Base-by-base conservation (phyloP, 2,329 filamentous ascomycete genomes). In the Thielaviopsis euricoi region DNA sequence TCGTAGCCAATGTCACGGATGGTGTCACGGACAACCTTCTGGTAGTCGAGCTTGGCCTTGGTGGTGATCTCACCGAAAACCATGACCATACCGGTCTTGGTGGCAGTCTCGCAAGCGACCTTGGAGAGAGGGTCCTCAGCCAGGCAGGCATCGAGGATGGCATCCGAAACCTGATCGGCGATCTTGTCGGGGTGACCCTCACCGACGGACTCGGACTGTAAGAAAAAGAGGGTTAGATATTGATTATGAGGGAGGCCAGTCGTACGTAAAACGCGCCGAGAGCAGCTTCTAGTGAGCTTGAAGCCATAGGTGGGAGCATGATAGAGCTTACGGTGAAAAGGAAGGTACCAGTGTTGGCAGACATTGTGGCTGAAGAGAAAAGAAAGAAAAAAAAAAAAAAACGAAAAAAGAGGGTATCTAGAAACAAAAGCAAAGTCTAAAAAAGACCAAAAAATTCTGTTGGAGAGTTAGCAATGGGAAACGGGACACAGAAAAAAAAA, bases 31-130 rank as follows among this genome's bases (percentile, higher is more conserved):
- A 98, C 89, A 68, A 96, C 80, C 80, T 90, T 95, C 76, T 98
- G 93, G 86, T 96, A 98, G 81, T 98, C 93, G 67, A 97, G 78
- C 66, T 78, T 80, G 74, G 91, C 85, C 79, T 95, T 93, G 78
- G 93, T 97, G 74, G 89, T 94, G 74, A 98, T 98, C 74, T 98
- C 93, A 75, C 89, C 89, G 64, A 95, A 95, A 72, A 95, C 85
- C 93, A 98, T 97, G 74, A 98, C 81, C 93, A 98, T 87, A 74
- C 93, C 93, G 66, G 93, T 98, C 87, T 98, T 98, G 78, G 93
- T 95, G 69, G 93, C 93, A 65, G 91, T 96, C 81, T 98, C 93
- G 76, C 93, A 98, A 72, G 93, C 93, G 67, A 97, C 86, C 82
- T 97, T 98, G 79, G 93, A 97, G 70, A 96, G 83, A 65, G 91